Conservation (phyloP, 2,329 filamentous ascomycete genomes). For the Ophiognomonia clavigignenti-juglandacearum region DNA sequence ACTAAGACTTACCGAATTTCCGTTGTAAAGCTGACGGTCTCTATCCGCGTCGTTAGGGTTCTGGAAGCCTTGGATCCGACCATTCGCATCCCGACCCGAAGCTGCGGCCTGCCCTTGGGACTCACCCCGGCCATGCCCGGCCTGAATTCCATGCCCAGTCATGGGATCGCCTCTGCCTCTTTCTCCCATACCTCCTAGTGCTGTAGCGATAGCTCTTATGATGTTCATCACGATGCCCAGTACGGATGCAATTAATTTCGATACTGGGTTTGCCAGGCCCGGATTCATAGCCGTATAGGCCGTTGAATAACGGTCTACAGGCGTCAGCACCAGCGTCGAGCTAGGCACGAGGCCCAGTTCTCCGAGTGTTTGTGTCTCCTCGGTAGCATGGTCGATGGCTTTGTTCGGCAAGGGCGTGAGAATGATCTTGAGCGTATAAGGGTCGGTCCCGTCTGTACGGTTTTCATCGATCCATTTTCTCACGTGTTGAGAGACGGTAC, state of each 20-base stretch:
- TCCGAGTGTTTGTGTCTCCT: conserved; percentile 65
- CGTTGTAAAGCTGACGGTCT: conserved; percentile 79
- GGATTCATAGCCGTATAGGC: conserved; percentile 33
- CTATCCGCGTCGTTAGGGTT: conserved; percentile 49
- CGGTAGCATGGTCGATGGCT: conserved; percentile 61
- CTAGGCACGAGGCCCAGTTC: conserved; percentile 72
- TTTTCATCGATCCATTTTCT: conserved; percentile 71
- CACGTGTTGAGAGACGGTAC: conserved; percentile 61
- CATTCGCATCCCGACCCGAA: conserved; percentile 9
- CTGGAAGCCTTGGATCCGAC: conserved; percentile 41
- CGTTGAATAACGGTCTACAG: conserved; percentile 46
- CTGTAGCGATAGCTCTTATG: conserved; percentile 5
- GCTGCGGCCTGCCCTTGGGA: conserved; percentile 23
- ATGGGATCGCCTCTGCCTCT: not conserved
- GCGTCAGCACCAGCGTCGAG: conserved; percentile 77
- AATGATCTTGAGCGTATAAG: conserved; percentile 82
- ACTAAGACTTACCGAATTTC: conserved; percentile 67
- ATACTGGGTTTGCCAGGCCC: conserved; percentile 24
- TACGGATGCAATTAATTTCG: conserved; percentile 19
- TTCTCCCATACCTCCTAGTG: conserved; percentile 15
- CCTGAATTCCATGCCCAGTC: not conserved
- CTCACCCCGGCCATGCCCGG: not conserved
- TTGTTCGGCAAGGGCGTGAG: conserved; percentile 73
- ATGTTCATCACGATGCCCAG: conserved; percentile 19
- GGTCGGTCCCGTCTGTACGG: conserved; percentile 50